Percentiles rank a stretch among this genome's conserved stretches.
phyloP scores from a whole-genome alignment of 495 filamentous ascomycete species.

The Talaromyces stipitatus region DNA sequence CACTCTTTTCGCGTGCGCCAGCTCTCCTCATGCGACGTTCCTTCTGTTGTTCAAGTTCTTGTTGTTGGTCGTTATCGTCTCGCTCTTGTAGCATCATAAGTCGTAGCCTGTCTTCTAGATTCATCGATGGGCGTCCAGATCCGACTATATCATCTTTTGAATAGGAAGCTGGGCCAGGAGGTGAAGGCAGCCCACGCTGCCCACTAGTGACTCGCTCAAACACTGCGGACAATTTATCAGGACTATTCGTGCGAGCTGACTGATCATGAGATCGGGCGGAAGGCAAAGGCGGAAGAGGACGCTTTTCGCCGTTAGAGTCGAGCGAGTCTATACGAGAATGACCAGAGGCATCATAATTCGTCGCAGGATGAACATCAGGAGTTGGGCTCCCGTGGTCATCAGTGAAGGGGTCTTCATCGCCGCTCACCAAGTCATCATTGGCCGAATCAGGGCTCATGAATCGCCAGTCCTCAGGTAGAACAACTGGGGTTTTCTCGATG shows the following conservation, averaged over 20 bases:
- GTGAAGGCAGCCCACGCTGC: constrained; percentile 57
- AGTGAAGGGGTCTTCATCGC: constrained; percentile 63
- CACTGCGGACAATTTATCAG: constrained; percentile 47
- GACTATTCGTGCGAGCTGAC: constrained; percentile 33
- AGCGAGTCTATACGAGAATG: constrained; percentile 52
- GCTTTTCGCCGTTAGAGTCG: constrained; percentile 63
- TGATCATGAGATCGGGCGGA: constrained; percentile 33
- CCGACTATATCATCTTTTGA: constrained; percentile 65
- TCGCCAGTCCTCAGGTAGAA: constrained; percentile 92
- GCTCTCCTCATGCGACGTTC: constrained; percentile 54
- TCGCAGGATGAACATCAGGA: constrained; percentile 33
- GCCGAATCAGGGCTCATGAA: constrained; percentile 60
- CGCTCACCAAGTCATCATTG: constrained; percentile 41
- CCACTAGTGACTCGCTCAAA: constrained; percentile 54
- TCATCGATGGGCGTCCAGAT: constrained; percentile 60
- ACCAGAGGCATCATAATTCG: constrained; percentile 14
- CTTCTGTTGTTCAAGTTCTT: constrained; percentile 47
- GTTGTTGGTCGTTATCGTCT: constrained; percentile 46
- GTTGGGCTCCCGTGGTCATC: constrained; percentile 54
- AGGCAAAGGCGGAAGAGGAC: constrained; percentile 70
- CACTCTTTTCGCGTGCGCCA: constrained; percentile 15
- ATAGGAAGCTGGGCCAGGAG: constrained; percentile 52
- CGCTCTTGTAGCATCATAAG: constrained; percentile 69
- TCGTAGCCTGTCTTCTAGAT: constrained; percentile 71
- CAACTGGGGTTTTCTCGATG: constrained; percentile 92